phyloP scores from a whole-genome alignment of 306 rosid species.

The Cercis canadensis region DNA sequence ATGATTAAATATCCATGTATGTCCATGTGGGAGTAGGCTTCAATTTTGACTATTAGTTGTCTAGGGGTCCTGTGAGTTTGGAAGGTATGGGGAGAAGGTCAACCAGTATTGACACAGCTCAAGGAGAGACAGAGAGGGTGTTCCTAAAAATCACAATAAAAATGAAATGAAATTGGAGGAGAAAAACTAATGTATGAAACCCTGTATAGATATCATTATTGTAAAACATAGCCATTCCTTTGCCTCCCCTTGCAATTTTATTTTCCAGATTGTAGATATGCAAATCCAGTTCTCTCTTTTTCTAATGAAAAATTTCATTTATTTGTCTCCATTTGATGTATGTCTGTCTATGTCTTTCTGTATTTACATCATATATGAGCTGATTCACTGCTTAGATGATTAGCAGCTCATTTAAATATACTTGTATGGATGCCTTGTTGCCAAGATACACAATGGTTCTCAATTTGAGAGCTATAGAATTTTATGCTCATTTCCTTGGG shows the following conservation, averaged over 20 bases:
- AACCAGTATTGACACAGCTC: no score
- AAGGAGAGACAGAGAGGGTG: no score
- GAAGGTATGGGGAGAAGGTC: no score
- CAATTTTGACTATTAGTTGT: conserved; percentile 1
- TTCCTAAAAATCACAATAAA: no score
- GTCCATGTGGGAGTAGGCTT: conserved; percentile 1
- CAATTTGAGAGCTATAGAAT: not conserved
- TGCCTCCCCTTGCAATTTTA: no score
- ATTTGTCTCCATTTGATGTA: not conserved
- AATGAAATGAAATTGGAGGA: no score
- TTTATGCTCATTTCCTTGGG: conserved; percentile 9
- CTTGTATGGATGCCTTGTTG: conserved; percentile 9
- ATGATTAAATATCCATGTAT: not conserved
- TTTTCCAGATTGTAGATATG: conserved; percentile 8
- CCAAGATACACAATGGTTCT: conserved; percentile 2
- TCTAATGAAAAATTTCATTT: not conserved
- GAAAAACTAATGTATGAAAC: no score
- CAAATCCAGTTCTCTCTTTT: conserved; percentile 13
- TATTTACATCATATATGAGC: not conserved
- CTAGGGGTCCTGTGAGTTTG: no score
- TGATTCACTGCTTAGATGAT: conserved; percentile 9
- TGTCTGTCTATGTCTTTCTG: conserved; percentile 1
- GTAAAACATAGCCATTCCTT: no score
- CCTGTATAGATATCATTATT: no score
- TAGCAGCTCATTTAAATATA: conserved; percentile 9